Conservation (phyloP, 2,329 filamentous ascomycete species). For the Grosmannia huntii region DNA sequence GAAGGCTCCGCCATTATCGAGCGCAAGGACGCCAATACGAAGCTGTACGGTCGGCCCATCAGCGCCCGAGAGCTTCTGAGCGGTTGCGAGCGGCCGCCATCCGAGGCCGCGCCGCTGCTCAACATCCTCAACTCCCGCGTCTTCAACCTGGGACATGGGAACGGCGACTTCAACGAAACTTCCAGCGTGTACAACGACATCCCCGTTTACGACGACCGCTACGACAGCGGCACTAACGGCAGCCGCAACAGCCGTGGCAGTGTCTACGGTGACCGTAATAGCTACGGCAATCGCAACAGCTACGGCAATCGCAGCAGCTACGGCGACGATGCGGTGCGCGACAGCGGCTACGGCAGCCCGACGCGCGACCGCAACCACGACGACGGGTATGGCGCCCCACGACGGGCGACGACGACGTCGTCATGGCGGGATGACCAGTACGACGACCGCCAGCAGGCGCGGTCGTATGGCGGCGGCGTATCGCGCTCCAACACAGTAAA, state of each 20-base stretch:
- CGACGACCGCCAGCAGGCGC: slow-evolving; percentile 30
- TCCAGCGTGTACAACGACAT: slow-evolving; percentile 85
- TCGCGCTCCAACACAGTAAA: slow-evolving; percentile 39
- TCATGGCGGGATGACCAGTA: slow-evolving; percentile 63
- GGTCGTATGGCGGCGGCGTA: slow-evolving; percentile 19
- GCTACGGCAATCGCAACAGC: slow-evolving; percentile 20
- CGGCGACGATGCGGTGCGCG: slow-evolving; percentile 19
- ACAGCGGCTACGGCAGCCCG: slow-evolving; percentile 16
- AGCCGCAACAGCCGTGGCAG: slow-evolving; percentile 49
- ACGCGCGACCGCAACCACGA: slow-evolving; percentile 12
- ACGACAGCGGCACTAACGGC: slow-evolving; percentile 69
- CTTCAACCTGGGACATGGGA: slow-evolving; percentile 55
- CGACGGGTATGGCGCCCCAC: slow-evolving; percentile 41
- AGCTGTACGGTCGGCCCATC: slow-evolving; percentile 75
- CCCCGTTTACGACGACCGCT: slow-evolving; percentile 73
- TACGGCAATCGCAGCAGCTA: slow-evolving; percentile 26
- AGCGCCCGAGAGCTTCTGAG: slow-evolving; percentile 72
- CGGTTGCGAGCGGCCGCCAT: slow-evolving; percentile 65
- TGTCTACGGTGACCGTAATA: slow-evolving; percentile 42
- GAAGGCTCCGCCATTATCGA: slow-evolving; percentile 92
- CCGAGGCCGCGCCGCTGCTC: slow-evolving; percentile 74
- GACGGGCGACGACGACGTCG: slow-evolving; percentile 44
- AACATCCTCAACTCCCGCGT: slow-evolving; percentile 70
- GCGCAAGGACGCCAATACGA: slow-evolving; percentile 91
- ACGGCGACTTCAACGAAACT: slow-evolving; percentile 23